Evolutionary conservation across 2,329 filamentous ascomycete species (phyloP).

Genomic region (Fusarium nematophilum): DNA sequence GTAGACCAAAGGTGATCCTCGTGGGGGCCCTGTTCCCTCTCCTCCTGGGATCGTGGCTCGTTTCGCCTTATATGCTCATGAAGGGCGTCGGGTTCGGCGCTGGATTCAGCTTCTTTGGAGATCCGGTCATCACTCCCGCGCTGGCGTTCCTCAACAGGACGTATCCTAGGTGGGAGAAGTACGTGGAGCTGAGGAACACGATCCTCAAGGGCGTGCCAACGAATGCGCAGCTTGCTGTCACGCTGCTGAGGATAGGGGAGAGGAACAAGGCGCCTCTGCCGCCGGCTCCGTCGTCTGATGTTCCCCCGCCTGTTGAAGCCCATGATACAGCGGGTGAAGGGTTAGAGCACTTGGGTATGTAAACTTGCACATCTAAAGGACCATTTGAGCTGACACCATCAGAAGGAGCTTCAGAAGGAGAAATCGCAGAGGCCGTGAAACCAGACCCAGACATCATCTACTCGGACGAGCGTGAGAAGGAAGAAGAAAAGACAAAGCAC

Average conservation of each 20-base stretch:
- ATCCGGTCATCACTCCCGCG: conserved; percentile 74
- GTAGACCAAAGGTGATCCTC: conserved; percentile 65
- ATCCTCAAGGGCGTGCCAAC: conserved; percentile 85
- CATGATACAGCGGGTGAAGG: conserved; percentile 57
- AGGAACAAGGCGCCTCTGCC: conserved; percentile 83
- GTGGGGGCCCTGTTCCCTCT: conserved; percentile 64
- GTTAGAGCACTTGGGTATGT: conserved; percentile 50
- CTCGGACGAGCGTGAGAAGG: conserved; percentile 55
- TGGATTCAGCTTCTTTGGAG: conserved; percentile 84
- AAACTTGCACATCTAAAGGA: not conserved
- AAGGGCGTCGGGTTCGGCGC: conserved; percentile 74
- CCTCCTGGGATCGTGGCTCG: conserved; percentile 63
- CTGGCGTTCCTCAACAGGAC: conserved; percentile 69
- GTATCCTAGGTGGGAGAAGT: conserved; percentile 79
- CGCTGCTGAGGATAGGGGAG: conserved; percentile 83
- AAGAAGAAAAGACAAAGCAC: conserved; percentile 59
- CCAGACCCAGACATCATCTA: conserved; percentile 51
- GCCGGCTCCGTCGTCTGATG: conserved; percentile 57
- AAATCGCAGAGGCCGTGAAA: conserved; percentile 72
- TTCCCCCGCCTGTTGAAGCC: conserved; percentile 51
- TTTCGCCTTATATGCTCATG: conserved; percentile 68
- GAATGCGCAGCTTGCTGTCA: conserved; percentile 85
- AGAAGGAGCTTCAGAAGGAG: conserved; percentile 66
- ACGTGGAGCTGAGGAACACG: conserved; percentile 79
- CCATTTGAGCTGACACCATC: conserved; percentile 32